Percentiles rank a stretch among this genome's conserved stretches.
Evolutionary conservation across 2,329 filamentous ascomycete genomes (phyloP).

Genomic region (Colletotrichum navitas): DNA sequence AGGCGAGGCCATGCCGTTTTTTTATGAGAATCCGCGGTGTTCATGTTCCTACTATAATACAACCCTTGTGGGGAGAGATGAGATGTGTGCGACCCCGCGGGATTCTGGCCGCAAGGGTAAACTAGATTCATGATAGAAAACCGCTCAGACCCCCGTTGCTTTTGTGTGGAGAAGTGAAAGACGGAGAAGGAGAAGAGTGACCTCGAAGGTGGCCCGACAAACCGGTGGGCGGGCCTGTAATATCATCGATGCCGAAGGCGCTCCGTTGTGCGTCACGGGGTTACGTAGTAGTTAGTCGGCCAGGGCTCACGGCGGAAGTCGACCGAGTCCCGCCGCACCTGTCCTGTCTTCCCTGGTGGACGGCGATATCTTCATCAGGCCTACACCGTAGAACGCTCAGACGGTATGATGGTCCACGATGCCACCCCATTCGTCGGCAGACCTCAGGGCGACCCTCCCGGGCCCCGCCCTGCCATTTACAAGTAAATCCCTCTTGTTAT

Average conservation of each 20-base stretch:
- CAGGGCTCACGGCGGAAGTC: conserved; percentile 41
- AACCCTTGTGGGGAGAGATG: conserved; percentile 36
- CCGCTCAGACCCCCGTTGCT: conserved; percentile 33
- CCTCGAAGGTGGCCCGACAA: conserved; percentile 7
- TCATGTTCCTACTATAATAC: conserved; percentile 4
- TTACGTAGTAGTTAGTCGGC: conserved; percentile 35
- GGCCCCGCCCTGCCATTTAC: conserved; percentile 23
- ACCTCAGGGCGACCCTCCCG: conserved; percentile 14
- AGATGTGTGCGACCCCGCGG: conserved; percentile 40
- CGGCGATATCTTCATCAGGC: conserved; percentile 32
- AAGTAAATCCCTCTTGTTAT: conserved; percentile 28
- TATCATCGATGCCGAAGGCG: conserved; percentile 32
- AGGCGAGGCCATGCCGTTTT: conserved; percentile 9
- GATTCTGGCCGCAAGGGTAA: conserved; percentile 37
- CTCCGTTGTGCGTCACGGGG: conserved; percentile 28
- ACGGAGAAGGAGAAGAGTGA: conserved; percentile 32
- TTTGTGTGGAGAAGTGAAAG: conserved; percentile 35
- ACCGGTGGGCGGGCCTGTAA: conserved; percentile 14
- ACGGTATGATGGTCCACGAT: conserved; percentile 1
- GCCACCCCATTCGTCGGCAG: conserved; percentile 25
- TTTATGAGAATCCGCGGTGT: conserved; percentile 29
- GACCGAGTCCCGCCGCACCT: conserved; percentile 33
- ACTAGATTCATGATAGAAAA: conserved; percentile 33
- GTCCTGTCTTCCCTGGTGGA: conserved; percentile 8
- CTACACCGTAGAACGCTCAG: conserved; percentile 31